Evolutionary conservation across 2,329 filamentous ascomycete genomes (phyloP).

Genomic region (Westerdykella ornata): DNA sequence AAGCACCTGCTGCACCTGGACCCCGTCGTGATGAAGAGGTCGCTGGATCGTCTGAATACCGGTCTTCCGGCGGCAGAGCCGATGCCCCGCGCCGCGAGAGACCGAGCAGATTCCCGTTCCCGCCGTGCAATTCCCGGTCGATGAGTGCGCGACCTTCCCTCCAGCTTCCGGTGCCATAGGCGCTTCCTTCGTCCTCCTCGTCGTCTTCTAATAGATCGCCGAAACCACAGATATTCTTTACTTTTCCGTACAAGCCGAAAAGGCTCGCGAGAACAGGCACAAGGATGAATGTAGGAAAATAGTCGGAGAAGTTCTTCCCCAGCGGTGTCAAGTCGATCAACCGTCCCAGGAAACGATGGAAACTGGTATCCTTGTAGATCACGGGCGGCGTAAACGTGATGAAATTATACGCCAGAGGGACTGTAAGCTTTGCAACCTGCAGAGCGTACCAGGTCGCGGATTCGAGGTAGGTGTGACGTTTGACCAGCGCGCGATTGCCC

Average conservation of each 20-base stretch:
- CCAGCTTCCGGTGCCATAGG: slow-evolving; percentile 77
- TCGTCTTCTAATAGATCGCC: slow-evolving; percentile 72
- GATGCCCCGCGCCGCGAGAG: slow-evolving; percentile 16
- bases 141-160: slow-evolving; percentile 87
- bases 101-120: slow-evolving; percentile 32
- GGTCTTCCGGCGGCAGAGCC: slow-evolving; percentile 14
- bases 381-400: slow-evolving; percentile 73
- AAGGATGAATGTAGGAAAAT: slow-evolving; percentile 84
- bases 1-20: not conserved
- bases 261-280: slow-evolving; percentile 77
- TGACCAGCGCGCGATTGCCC: slow-evolving; percentile 86
- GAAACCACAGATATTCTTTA: slow-evolving; percentile 71
- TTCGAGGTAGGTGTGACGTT: slow-evolving; percentile 85
- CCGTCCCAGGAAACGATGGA: slow-evolving; percentile 78
- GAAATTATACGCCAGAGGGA: slow-evolving; percentile 94
- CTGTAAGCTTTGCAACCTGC: slow-evolving; percentile 85
- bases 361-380: slow-evolving; percentile 71
- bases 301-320: slow-evolving; percentile 74
- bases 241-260: slow-evolving; percentile 81
- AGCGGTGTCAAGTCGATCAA: slow-evolving; percentile 78
- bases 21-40: slow-evolving; percentile 2
- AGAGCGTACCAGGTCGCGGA: slow-evolving; percentile 93
- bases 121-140: slow-evolving; percentile 62
- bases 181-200: slow-evolving; percentile 55
- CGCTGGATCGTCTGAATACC: slow-evolving; percentile 20